These are phyloP conservation scores for Nectriaceae sp. DNA, from an alignment of 2,329 filamentous ascomycete species.

Conservation along the genomic window DNA sequence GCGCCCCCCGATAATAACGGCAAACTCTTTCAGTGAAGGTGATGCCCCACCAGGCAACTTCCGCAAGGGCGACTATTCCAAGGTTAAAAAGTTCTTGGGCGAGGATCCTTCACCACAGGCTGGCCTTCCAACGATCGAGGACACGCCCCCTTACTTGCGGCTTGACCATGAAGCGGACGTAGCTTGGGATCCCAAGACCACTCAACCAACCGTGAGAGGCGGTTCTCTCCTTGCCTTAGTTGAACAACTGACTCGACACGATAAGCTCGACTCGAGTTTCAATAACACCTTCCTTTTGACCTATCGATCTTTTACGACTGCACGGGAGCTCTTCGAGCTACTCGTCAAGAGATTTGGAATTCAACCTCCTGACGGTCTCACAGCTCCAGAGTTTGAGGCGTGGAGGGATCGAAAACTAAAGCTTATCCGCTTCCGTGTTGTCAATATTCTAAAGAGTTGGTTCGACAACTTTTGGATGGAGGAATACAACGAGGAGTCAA, in stretches of 20 bases:
- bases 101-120: slow-evolving; percentile 59
- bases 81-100: slow-evolving; percentile 67
- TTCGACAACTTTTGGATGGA: slow-evolving; percentile 99
- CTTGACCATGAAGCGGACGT: slow-evolving; percentile 89
- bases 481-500: slow-evolving; percentile 79
- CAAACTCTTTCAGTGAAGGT: slow-evolving; percentile 68
- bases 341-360: slow-evolving; percentile 90
- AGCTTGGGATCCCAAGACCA: slow-evolving; percentile 82
- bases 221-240: slow-evolving; percentile 87
- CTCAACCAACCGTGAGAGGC: slow-evolving; percentile 77
- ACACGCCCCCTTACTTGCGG: slow-evolving; percentile 79
- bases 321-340: slow-evolving; percentile 88
- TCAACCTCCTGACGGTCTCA: slow-evolving; percentile 84
- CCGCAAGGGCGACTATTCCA: slow-evolving; percentile 62
- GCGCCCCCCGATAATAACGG: slow-evolving; percentile 51
- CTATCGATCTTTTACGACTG: slow-evolving; percentile 91
- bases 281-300: slow-evolving; percentile 98
- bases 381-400: slow-evolving; percentile 72
- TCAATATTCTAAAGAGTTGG: slow-evolving; percentile 98
- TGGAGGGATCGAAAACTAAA: slow-evolving; percentile 97
- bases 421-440: slow-evolving; percentile 90
- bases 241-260: slow-evolving; percentile 92
- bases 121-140: slow-evolving; percentile 60
- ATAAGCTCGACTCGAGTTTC: slow-evolving; percentile 92
- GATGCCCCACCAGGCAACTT: slow-evolving; percentile 52